Evolutionary conservation across 306 rosid genomes (phyloP).

Genomic region (Purshia tridentata): DNA sequence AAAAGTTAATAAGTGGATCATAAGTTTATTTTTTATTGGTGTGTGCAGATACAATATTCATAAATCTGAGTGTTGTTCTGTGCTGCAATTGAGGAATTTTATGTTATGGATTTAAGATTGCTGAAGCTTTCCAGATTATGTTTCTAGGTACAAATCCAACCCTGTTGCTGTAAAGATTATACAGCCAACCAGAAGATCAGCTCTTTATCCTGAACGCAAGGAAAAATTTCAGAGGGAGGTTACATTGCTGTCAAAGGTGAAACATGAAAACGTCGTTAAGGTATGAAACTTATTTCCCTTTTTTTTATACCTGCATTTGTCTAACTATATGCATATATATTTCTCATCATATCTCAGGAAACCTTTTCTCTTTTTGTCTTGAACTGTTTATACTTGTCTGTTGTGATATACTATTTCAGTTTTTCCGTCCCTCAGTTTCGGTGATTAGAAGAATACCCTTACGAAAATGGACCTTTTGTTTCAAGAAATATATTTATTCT

Average conservation of each 20-base stretch:
- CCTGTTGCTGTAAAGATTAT: conserved; percentile 53
- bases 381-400: background rate
- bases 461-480: background rate
- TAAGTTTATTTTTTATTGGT: background rate
- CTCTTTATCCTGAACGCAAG: conserved; percentile 32
- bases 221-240: conserved; percentile 63
- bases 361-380: background rate
- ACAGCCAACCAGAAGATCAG: conserved; percentile 27
- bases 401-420: background rate
- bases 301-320: background rate
- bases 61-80: background rate
- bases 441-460: background rate
- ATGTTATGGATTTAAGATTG: background rate
- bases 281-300: conserved; percentile 27
- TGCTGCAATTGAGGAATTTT: conserved; percentile 12
- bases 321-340: background rate
- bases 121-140: conserved; percentile 15
- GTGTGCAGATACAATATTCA: background rate
- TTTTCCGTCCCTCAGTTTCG: background rate
- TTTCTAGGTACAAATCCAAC: conserved; percentile 41
- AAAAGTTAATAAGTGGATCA: background rate
- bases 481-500: background rate
- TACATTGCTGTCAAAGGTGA: conserved; percentile 34
- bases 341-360: background rate
- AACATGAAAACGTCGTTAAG: conserved; percentile 53